Conservation (phyloP, 352 stramenopile species). For the Thalassiosira oceanica region DNA sequence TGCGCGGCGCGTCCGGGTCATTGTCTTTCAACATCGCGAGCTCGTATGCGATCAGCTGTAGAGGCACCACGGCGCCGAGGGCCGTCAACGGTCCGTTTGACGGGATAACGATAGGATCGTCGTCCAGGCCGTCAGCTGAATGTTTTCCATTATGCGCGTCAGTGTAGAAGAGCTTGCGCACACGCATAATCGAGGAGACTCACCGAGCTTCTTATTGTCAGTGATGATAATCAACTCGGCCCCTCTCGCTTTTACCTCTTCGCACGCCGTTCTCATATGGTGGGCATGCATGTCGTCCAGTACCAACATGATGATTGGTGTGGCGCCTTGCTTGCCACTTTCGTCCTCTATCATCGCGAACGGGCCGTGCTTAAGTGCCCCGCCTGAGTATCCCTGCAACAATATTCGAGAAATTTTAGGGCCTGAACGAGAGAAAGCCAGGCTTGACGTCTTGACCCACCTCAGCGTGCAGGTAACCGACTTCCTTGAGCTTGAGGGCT, state of each 20-base stretch:
- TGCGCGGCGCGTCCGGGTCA: constrained; percentile 94
- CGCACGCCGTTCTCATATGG: constrained; percentile 90
- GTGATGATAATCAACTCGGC: constrained; percentile 97
- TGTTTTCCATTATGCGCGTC: no score
- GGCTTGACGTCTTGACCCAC: no score
- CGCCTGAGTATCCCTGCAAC: constrained; percentile 93
- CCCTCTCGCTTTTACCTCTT: constrained; percentile 93
- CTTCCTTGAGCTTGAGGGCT: constrained; percentile 98
- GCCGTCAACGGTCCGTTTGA: constrained; percentile 93
- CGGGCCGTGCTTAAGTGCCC: constrained; percentile 95
- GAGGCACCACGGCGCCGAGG: constrained; percentile 90
- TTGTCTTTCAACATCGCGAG: constrained; percentile 91
- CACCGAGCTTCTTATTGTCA: constrained; percentile 91
- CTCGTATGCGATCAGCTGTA: constrained; percentile 96
- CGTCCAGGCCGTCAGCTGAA: constrained; percentile 88
- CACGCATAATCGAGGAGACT: no score
- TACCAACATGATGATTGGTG: constrained; percentile 87
- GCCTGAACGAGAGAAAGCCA: not conserved
- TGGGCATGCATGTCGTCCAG: constrained; percentile 90
- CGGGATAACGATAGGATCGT: constrained; percentile 93
- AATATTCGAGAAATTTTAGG: not conserved
- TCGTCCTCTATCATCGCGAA: constrained; percentile 95
- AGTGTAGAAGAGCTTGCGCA: no score
- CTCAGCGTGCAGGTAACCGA: constrained; percentile 97
- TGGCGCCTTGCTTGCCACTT: constrained; percentile 89